Evolutionary conservation across 1,284 basidiomycete species (phyloP), one percentile per base, ranked within the genome.

Genomic region (Thelephora terrestris): DNA sequence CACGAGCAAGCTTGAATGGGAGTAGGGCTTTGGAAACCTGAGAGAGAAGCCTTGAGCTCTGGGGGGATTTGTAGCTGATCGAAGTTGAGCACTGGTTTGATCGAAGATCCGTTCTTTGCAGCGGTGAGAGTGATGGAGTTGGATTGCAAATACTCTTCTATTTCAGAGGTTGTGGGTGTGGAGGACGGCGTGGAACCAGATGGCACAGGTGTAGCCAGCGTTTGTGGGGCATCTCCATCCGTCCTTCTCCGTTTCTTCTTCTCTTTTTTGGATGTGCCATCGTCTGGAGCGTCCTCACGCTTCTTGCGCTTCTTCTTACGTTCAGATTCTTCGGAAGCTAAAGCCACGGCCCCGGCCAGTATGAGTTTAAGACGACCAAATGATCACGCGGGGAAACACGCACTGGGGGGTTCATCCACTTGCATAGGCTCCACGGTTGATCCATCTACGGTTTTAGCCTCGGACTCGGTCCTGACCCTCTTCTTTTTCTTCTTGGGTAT

Each of bases 1-100:
- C 95, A 99, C 29, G 93, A 85, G 59, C 91, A 96, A 4, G 92
- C 85, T 65, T 99, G 95, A 51, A 99, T 94, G 0, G 95, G 92
- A 0, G 94, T 96, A 0, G 96, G 96, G 58, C 88, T 82, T 50
- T 82, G 78, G 71, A 95, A 99, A 7, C 73, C 68, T 50, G 65
- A 67, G 52, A 92, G 84, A 18, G 80, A 86, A 9, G 65, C 64
- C 50, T 72, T 74, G 21, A 94, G 74, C 12, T 73, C 68, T 4
- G 71, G 64, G 14, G 85, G 80, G 48, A 95, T 75, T 36, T 79
- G 71, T 1, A 92, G 74, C 53, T 87, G 80, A 42, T 76, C 68
- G 64, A 99, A 96, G 7, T 80, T 75, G 43, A 90, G 74, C 51
- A 92, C 71, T n/a, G 93, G 91, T 5, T 72, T 71, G 55, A 82